phyloP scores from a whole-genome alignment of 768 basidiomycete species.

The Harrya chromipes region DNA sequence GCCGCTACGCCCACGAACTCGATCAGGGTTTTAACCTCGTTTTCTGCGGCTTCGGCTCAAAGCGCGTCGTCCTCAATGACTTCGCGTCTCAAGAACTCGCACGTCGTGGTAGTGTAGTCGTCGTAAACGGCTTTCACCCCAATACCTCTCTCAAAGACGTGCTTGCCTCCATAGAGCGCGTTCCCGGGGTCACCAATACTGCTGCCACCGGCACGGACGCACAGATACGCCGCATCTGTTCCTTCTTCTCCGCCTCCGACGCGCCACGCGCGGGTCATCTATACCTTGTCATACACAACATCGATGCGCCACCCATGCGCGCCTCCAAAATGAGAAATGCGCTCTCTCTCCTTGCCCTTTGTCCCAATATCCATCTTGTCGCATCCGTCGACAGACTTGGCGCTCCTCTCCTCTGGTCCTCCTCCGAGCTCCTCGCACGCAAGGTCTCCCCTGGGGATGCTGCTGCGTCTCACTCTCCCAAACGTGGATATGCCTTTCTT shows the following conservation, averaged over 20 bases:
- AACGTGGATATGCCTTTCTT: slow-evolving; percentile 66
- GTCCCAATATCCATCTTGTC: slow-evolving; percentile 73
- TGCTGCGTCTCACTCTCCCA: slow-evolving; percentile 12
- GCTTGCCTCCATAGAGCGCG: slow-evolving; percentile 53
- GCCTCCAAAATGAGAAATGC: slow-evolving; percentile 57
- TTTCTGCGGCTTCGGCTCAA: slow-evolving; percentile 89
- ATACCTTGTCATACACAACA: slow-evolving; percentile 84
- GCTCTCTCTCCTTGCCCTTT: slow-evolving; percentile 70
- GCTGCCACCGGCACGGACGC: slow-evolving; percentile 44
- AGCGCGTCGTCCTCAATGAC: slow-evolving; percentile 68
- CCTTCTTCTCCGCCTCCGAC: slow-evolving; percentile 50
- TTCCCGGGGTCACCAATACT: slow-evolving; percentile 16
- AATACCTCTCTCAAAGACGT: slow-evolving; percentile 67
- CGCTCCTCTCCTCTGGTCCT: slow-evolving; percentile 79
- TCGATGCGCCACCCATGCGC: slow-evolving; percentile 76
- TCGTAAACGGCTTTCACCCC: slow-evolving; percentile 78
- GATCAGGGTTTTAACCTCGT: slow-evolving; percentile 83
- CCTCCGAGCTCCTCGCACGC: slow-evolving; percentile 57
- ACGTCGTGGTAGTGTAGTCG: slow-evolving; percentile 64
- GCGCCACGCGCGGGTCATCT: slow-evolving; percentile 42
- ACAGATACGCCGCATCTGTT: slow-evolving; percentile 61
- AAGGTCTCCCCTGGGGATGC: slow-evolving; percentile 32
- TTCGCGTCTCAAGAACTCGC: slow-evolving; percentile 62
- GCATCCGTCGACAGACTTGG: slow-evolving; percentile 88
- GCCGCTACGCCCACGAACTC: slow-evolving; percentile 68